Evolutionary conservation across 495 filamentous ascomycete species (phyloP).

Genomic region (Emericellopsis terricola): DNA sequence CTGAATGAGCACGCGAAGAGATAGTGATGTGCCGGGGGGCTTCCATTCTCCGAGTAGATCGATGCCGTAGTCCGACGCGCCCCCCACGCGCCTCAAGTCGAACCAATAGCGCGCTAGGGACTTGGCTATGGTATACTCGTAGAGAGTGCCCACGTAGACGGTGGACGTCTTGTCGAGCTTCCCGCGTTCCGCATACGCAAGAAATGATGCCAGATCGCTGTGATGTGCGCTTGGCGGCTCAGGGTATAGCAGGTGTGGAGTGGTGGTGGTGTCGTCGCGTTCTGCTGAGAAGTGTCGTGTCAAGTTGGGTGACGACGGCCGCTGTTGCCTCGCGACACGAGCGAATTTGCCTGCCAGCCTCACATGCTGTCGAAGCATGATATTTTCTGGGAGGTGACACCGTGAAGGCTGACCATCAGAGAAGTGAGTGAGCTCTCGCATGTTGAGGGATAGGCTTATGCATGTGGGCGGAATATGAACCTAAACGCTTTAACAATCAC

Average conservation of each 20-base stretch:
- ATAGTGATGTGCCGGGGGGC: conserved; percentile 27
- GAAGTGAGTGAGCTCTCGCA: too few species aligned
- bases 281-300: too few species aligned
- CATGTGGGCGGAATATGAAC: too few species aligned
- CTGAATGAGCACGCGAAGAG: conserved; percentile 53
- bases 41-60: conserved; percentile 74
- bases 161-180: conserved; percentile 30
- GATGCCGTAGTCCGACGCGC: conserved; percentile 58
- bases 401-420: too few species aligned
- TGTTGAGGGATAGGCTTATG: too few species aligned
- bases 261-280: too few species aligned
- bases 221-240: conserved; percentile 34
- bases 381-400: too few species aligned
- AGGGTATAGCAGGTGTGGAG: conserved; percentile 26
- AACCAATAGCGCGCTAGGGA: conserved; percentile 46
- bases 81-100: conserved; percentile 52
- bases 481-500: too few species aligned
- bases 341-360: too few species aligned
- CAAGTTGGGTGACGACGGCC: too few species aligned
- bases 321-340: too few species aligned
- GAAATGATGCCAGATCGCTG: conserved; percentile 50
- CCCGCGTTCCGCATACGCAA: conserved; percentile 45
- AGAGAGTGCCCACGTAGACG: conserved; percentile 45
- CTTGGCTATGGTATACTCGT: conserved; percentile 53
- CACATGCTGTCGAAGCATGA: too few species aligned